phyloP scores from a whole-genome alignment of 2,329 filamentous ascomycete species.

The Fusarium bactridioides region DNA sequence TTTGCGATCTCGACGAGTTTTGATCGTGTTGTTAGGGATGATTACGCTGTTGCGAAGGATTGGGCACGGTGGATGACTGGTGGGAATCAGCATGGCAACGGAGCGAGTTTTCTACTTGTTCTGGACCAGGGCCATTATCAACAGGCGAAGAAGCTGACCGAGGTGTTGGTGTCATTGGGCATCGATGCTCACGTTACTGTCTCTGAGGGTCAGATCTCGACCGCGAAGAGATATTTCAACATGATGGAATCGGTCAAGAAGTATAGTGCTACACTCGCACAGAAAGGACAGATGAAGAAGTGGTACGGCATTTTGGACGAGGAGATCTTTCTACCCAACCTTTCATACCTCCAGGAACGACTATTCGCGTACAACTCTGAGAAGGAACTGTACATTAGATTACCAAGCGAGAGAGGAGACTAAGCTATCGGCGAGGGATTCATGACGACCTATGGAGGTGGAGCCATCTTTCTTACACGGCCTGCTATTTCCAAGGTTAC shows the following conservation, averaged over 20 bases:
- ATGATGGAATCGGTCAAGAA: constrained; percentile 47
- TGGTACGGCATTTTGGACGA: constrained; percentile 57
- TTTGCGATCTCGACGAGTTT: constrained; percentile 56
- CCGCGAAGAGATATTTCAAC: constrained; percentile 49
- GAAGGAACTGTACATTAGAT: constrained; percentile 51
- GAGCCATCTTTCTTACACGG: constrained; percentile 53
- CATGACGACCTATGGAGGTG: constrained; percentile 54
- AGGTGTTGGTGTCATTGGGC: constrained; percentile 45
- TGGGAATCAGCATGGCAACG: constrained; percentile 51
- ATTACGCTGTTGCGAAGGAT: constrained; percentile 51
- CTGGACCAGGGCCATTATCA: constrained; percentile 49
- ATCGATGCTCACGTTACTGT: constrained; percentile 51
- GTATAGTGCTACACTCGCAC: constrained; percentile 46
- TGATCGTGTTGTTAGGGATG: constrained; percentile 48
- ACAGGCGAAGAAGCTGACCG: constrained; percentile 45
- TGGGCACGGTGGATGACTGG: constrained; percentile 58
- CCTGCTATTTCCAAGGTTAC: constrained; percentile 47
- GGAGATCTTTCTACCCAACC: constrained; percentile 55
- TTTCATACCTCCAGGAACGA: constrained; percentile 49
- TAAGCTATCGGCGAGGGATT: constrained; percentile 51
- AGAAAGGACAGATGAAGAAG: constrained; percentile 48
- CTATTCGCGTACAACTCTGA: constrained; percentile 47
- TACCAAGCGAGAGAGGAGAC: constrained; percentile 54
- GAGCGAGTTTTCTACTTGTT: constrained; percentile 52
- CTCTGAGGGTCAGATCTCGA: constrained; percentile 44